Base-by-base conservation (phyloP, 495 filamentous ascomycete species). In the Neurospora sp. region DNA sequence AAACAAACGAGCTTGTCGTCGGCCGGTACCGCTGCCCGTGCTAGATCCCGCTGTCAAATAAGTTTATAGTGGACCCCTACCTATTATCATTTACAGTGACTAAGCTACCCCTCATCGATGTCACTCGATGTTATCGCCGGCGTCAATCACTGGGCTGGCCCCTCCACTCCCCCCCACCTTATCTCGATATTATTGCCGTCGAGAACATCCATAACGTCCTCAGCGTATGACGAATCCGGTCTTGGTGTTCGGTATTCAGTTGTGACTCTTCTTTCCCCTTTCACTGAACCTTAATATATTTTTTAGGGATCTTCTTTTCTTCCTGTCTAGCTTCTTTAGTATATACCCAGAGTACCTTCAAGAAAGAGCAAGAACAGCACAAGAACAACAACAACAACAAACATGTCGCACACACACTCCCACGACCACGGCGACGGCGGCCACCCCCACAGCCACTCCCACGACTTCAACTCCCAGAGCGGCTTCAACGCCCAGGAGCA, bases 401-500 rank as follows among this genome's bases (percentile, higher is more conserved):
- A 22, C 18, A 70, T 68, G 72, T 71, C 76, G 31, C 75, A 73
- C 53, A 69, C 73, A 12, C 78, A 79, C 61, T 76, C 80, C 42
- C 80, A 81, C 77, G 78, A 80, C 59, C 53, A 61, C 27, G 76
- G 74, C 27, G 71, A 59, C 69, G 61, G 68, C 74, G 65, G 69
- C 71, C 78, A 83, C 76, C 74, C 75, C 8, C 84, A 85, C 75
- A 80, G 82, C 35, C 91, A 94, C 81, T 86, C 87, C 44, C 87
- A 90, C 78, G 85, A 86, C 73, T 82, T 82, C 74, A 73, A 83
- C 68, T 86, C 88, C 53, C 90, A 92, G 79, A 89, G 88, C 69
- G 88, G 87, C 72, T 86, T 86, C 78, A 81, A 85, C 42, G 86
- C 88, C 71, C 88, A 87, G 71, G 93, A 96, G 77, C 96, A 99